These are phyloP conservation scores for Candida bentonensis DNA, from an alignment of 805 yeast genomes.

Conservation along the genomic window DNA sequence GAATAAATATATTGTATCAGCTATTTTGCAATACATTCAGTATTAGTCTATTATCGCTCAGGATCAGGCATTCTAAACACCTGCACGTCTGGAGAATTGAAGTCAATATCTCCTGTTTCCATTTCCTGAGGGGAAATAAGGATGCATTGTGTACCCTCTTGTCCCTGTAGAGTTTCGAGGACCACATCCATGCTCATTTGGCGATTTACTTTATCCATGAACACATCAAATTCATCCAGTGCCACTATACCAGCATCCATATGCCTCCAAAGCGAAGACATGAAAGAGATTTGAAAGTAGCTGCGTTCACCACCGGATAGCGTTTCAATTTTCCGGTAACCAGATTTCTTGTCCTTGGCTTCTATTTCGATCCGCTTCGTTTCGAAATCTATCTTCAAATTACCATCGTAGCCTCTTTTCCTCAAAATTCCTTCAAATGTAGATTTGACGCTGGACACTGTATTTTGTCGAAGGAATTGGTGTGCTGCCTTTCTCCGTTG, in stretches of 20 bases:
- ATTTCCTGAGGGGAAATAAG: conserved; percentile 93
- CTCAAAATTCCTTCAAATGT: conserved; percentile 15
- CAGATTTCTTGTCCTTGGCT: conserved; percentile 26
- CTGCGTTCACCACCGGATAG: conserved; percentile 96
- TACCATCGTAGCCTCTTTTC: conserved; percentile 60
- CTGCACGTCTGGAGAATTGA: conserved; percentile 34
- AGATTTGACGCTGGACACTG: not conserved
- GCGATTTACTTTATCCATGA: conserved; percentile 90
- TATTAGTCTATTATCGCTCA: conserved; percentile 7
- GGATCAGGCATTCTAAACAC: conserved; percentile 23
- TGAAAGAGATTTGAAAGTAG: conserved; percentile 75
- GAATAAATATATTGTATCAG: conserved; percentile 17
- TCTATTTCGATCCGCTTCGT: conserved; percentile 11
- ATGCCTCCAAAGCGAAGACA: conserved; percentile 83
- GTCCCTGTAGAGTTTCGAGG: conserved; percentile 48
- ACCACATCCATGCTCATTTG: conserved; percentile 63
- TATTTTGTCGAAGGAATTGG: not conserved
- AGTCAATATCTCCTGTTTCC: conserved; percentile 43
- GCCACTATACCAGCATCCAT: conserved; percentile 85
- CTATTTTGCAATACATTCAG: not conserved
- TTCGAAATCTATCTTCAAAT: conserved; percentile 45
- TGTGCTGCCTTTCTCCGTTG: not conserved
- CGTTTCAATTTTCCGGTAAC: conserved; percentile 59
- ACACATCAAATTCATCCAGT: conserved; percentile 90
- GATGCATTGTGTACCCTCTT: conserved; percentile 66